Conservation (phyloP, 768 basidiomycete species). For the Collybia sp. region DNA sequence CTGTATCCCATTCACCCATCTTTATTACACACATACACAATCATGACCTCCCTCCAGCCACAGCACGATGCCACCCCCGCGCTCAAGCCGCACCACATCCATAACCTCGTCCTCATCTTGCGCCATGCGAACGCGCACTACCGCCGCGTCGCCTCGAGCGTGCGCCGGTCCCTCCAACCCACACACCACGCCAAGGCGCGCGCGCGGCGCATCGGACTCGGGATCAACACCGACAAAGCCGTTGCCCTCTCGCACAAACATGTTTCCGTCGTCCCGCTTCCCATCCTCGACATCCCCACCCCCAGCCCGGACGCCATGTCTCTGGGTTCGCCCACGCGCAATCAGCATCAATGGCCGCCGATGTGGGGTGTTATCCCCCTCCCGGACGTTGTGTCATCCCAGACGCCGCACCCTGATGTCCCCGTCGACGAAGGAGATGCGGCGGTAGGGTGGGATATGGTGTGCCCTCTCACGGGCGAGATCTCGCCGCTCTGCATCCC, state of each 20-base stretch:
- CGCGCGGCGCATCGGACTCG: conserved; percentile 38
- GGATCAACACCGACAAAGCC: conserved; percentile 38
- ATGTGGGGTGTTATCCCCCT: conserved; percentile 6
- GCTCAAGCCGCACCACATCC: conserved; percentile 21
- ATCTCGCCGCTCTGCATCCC: conserved; percentile 2
- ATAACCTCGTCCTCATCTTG: conserved; percentile 35
- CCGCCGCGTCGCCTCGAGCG: conserved; percentile 27
- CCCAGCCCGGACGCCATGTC: conserved; percentile 3
- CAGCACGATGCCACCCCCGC: not conserved
- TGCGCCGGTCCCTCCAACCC: conserved; percentile 27
- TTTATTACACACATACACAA: no score
- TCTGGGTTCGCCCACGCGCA: conserved; percentile 9
- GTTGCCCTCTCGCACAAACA: conserved; percentile 28
- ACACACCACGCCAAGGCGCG: conserved; percentile 45
- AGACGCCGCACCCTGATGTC: conserved; percentile 17
- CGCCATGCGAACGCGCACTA: conserved; percentile 39
- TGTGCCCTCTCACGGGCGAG: conserved; percentile 6
- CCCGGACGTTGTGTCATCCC: conserved; percentile 2
- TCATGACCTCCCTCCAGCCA: no score
- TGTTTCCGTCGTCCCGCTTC: conserved; percentile 36
- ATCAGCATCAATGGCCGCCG: conserved; percentile 8
- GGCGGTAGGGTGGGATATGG: conserved; percentile 16
- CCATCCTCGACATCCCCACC: conserved; percentile 25
- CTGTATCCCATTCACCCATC: no score
- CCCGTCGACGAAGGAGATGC: conserved; percentile 19